Percentiles rank a stretch among this genome's conserved stretches.
phyloP scores from a whole-genome alignment of 192 early-diverging fungal genomes.

The Coemansia sp. region DNA sequence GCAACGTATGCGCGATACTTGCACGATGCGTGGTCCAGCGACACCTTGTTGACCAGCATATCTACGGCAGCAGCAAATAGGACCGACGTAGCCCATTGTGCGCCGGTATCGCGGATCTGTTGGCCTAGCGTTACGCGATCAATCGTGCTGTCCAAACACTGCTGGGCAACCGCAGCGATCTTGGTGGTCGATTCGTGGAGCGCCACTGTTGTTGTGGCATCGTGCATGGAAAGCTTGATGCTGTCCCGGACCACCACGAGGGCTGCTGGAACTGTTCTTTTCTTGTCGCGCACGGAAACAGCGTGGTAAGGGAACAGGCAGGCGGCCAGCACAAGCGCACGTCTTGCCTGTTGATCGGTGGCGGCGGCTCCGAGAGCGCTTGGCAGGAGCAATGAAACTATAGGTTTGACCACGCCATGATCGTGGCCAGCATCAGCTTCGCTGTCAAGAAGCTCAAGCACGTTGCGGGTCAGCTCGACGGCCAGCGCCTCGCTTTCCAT shows the following conservation, averaged over 20 bases:
- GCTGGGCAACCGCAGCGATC: slow-evolving; percentile 7
- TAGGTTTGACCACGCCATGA: background rate
- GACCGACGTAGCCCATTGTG: slow-evolving; percentile 58
- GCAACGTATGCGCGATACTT: slow-evolving; percentile 34
- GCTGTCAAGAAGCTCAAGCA: slow-evolving; percentile 13
- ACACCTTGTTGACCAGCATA: slow-evolving; percentile 8
- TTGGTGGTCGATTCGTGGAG: slow-evolving; percentile 24
- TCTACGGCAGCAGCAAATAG: slow-evolving; percentile 56
- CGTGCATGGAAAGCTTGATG: slow-evolving; percentile 58
- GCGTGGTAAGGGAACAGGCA: slow-evolving; percentile 60
- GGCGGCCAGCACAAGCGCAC: slow-evolving; percentile 58
- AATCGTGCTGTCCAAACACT: slow-evolving; percentile 3
- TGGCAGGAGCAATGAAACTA: background rate
- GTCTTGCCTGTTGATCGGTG: slow-evolving; percentile 9
- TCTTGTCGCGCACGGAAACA: slow-evolving; percentile 48
- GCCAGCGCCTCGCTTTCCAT: slow-evolving; percentile 1
- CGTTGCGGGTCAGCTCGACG: slow-evolving; percentile 10
- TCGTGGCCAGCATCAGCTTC: background rate
- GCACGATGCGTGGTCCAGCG: background rate
- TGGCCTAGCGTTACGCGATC: slow-evolving; percentile 55
- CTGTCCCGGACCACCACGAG: slow-evolving; percentile 61
- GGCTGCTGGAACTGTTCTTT: slow-evolving; percentile 47
- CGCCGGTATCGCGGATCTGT: slow-evolving; percentile 61
- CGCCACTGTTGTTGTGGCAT: slow-evolving; percentile 23
- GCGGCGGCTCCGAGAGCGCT: background rate